These are phyloP conservation scores for Saccharomycopsis sp. DNA, from an alignment of 805 yeast genomes.

Conservation along the genomic window DNA sequence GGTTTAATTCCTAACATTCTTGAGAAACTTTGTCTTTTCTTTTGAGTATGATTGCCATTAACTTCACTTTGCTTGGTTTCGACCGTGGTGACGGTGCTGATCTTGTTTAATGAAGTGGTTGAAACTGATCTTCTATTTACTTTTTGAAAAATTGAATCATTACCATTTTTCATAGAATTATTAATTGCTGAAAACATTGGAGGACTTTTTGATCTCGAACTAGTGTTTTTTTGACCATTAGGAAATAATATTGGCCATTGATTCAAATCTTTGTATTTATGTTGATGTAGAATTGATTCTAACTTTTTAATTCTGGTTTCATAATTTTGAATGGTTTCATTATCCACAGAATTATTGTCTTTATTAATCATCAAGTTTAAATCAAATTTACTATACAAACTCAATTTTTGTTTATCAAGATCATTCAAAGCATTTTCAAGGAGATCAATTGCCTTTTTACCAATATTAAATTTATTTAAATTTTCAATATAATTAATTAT, in stretches of 20 bases:
- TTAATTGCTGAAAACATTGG: background rate
- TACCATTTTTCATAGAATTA: background rate
- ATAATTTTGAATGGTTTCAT: conserved; percentile 47
- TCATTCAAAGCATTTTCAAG: conserved; percentile 31
- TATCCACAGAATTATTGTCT: conserved; percentile 12
- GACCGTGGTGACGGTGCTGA: conserved; percentile 13
- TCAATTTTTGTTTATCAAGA: conserved; percentile 18
- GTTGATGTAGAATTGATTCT: conserved; percentile 69
- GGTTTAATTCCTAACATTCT: conserved; percentile 6
- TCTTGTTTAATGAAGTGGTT: conserved; percentile 14
- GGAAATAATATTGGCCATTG: conserved; percentile 27
- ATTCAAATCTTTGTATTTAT: conserved; percentile 45
- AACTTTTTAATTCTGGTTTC: conserved; percentile 64
- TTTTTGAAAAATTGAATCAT: conserved; percentile 1
- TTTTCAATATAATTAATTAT: conserved; percentile 28
- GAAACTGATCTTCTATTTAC: conserved; percentile 12
- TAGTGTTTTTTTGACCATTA: background rate
- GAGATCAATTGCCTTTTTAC: conserved; percentile 26
- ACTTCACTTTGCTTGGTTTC: conserved; percentile 3
- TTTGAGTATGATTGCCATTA: too few species aligned
- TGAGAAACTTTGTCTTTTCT: conserved; percentile 10
- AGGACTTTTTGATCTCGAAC: conserved; percentile 12
- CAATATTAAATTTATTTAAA: conserved; percentile 25
- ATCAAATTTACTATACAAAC: conserved; percentile 11
- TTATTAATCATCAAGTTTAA: conserved; percentile 6